Conservation (phyloP, 805 yeast genomes). For the Spathaspora passalidarum region DNA sequence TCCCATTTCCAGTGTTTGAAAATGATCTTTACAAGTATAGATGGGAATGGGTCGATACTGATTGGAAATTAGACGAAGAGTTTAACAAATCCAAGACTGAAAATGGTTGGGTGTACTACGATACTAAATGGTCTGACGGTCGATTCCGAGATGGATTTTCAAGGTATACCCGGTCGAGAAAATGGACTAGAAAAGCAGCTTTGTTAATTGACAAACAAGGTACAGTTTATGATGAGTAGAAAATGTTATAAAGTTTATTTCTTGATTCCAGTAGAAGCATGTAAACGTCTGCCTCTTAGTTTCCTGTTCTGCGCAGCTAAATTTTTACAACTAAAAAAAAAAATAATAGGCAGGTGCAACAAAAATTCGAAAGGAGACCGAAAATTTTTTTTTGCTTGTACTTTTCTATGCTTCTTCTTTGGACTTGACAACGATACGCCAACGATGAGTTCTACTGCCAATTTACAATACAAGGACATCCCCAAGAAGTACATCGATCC, state of each 20-base stretch:
- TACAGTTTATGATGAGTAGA: constrained; percentile 14
- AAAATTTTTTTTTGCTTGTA: neutral
- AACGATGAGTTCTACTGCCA: constrained; percentile 32
- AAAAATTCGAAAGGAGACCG: neutral
- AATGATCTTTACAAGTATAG: constrained; percentile 35
- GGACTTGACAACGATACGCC: neutral
- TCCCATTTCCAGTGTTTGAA: constrained; percentile 45
- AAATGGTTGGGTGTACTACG: constrained; percentile 56
- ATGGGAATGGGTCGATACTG: constrained; percentile 58
- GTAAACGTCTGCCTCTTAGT: neutral
- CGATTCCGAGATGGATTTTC: constrained; percentile 43
- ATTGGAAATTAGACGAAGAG: constrained; percentile 47
- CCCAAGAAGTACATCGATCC: constrained; percentile 37
- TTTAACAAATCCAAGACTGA: constrained; percentile 33
- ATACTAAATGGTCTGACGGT: constrained; percentile 48
- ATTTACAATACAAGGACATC: constrained; percentile 26
- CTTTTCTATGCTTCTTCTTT: neutral
- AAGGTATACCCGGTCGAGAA: constrained; percentile 50
- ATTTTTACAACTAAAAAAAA: neutral
- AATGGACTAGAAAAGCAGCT: constrained; percentile 49
- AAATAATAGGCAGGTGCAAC: neutral
- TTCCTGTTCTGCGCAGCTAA: neutral
- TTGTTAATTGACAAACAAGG: constrained; percentile 22
- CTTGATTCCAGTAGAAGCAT: too few species aligned
- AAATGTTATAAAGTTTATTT: neutral